Conservation (phyloP, 306 rosid genomes). For the Pyrus bretschneideri region DNA sequence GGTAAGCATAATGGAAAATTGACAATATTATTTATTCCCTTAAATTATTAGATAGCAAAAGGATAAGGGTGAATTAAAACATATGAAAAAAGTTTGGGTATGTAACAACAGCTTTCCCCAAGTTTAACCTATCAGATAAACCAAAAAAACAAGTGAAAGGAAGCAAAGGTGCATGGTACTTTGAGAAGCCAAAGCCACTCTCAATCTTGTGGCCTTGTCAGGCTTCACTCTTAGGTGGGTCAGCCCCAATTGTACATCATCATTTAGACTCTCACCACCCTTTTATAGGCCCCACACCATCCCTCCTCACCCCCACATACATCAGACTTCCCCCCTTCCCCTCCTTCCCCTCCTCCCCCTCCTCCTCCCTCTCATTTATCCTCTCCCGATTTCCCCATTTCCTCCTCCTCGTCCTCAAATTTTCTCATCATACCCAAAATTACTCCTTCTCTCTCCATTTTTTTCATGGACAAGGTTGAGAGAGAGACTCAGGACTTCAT, state of each 20-base stretch:
- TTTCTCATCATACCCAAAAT: neutral
- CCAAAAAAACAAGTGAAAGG: constrained; percentile 20
- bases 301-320: neutral
- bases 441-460: neutral
- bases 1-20: neutral
- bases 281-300: constrained; percentile 58
- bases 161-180: constrained; percentile 45
- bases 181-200: constrained; percentile 51
- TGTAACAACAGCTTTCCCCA: neutral
- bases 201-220: constrained; percentile 69
- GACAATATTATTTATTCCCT: neutral
- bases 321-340: neutral
- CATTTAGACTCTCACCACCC: constrained; percentile 30
- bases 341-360: neutral
- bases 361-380: neutral
- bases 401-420: neutral
- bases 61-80: neutral
- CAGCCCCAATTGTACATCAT: constrained; percentile 51
- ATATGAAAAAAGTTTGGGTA: neutral
- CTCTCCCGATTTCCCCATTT: neutral
- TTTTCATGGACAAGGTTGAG: constrained; percentile 63
- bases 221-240: constrained; percentile 75
- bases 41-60: neutral
- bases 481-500: constrained; percentile 87
- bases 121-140: neutral